Percentiles rank a stretch among this genome's conserved stretches.
These are phyloP conservation scores for Ogataea hybrid DNA, from an alignment of 1,139 yeast species.

Conservation along the genomic window DNA sequence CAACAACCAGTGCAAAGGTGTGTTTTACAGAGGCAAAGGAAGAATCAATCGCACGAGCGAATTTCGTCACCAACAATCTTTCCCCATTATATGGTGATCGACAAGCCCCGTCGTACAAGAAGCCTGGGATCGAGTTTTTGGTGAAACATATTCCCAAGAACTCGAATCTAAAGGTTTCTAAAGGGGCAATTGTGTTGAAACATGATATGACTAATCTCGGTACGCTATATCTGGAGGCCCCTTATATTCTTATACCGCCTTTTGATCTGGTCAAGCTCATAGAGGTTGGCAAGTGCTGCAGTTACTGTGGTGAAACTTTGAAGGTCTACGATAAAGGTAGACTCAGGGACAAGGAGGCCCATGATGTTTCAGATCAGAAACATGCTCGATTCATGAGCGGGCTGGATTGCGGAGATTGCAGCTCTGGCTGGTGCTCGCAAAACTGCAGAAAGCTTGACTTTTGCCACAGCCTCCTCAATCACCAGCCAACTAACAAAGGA, in stretches of 20 bases:
- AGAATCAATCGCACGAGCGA: neutral
- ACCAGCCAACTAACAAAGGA: conserved; percentile 36
- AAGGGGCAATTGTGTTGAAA: conserved; percentile 9
- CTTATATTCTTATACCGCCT: conserved; percentile 69
- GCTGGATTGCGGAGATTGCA: conserved; percentile 66
- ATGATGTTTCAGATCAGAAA: conserved; percentile 22
- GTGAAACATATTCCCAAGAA: conserved; percentile 10
- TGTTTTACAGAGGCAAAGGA: conserved; percentile 3
- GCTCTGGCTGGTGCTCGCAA: conserved; percentile 70
- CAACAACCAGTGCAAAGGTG: conserved; percentile 1
- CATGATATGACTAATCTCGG: conserved; percentile 26
- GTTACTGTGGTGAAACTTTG: conserved; percentile 71
- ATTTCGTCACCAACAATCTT: neutral
- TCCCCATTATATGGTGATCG: conserved; percentile 6
- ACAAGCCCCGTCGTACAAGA: conserved; percentile 11
- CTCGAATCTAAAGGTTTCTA: conserved; percentile 5
- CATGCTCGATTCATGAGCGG: conserved; percentile 38
- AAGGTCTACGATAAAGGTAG: conserved; percentile 35
- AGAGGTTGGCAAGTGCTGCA: conserved; percentile 69
- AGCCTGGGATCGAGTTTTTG: conserved; percentile 3
- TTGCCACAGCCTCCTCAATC: conserved; percentile 61
- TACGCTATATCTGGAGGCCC: conserved; percentile 34
- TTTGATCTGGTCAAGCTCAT: conserved; percentile 65
- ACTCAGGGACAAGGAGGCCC: conserved; percentile 23
- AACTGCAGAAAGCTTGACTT: conserved; percentile 54